Base-by-base conservation (phyloP, 352 stramenopile genomes). In the Pythium rishiriense region DNA sequence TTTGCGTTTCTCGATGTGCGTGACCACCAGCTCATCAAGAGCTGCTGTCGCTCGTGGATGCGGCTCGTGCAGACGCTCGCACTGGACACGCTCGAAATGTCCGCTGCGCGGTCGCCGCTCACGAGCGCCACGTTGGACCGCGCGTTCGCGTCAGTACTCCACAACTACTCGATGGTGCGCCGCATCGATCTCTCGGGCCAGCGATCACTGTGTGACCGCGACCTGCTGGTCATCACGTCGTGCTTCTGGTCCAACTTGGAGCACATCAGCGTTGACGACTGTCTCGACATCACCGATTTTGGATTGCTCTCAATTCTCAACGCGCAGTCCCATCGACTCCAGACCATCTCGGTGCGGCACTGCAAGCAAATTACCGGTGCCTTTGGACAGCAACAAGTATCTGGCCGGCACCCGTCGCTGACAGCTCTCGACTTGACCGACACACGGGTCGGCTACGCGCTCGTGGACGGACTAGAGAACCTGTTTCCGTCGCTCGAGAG, bases 271-370 rank as follows among this genome's bases (percentile, higher is more conserved):
- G 69, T 85, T 2, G 69, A 93, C 56, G 83, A 93, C 58, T 95
- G 86, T 65, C 66, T 86, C n/a, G 78, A 84, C 47, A 66, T 95
- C 24, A 90, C 86, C 12, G 86, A 95, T 64, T 88, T 93, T 59
- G 84, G 81, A 0, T 48, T 95, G 22, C 73, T 93, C 24, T 87
- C 84, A 10, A 75, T 95, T 35, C 80, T 95, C 42, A 95, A 95
- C 45, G 86, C 86, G 17, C 86, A 91, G 47, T 95, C 86, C 7
- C 73, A 90, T 54, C 75, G 76, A 33, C 72, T 95, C 10, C 56
- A 68, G 8, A 76, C 69, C 14, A 70, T 95, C 29, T 92, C 84
- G 6, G 78, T 91, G 63, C 83, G 81, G 19, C 78, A 90, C 66
- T 93, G 86, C 80, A 93, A 93, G 64, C 68, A 81, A 33, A 73